phyloP scores from a whole-genome alignment of 2,329 filamentous ascomycete species.

The Epichloe aotearoae region DNA sequence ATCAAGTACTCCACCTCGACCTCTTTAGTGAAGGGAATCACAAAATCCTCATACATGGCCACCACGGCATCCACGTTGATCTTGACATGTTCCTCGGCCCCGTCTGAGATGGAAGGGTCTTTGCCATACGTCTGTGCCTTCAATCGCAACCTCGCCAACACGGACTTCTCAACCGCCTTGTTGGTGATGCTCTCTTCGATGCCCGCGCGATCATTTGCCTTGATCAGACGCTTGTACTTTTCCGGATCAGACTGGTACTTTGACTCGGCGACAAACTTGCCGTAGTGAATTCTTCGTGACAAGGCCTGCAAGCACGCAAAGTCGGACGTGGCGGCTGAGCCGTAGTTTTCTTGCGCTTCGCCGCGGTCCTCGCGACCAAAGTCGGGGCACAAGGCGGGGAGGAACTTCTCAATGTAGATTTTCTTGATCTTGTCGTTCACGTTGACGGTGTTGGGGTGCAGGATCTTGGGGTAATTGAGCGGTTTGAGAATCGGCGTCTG shows the following conservation, averaged over 20 bases:
- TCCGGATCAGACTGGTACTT: slow-evolving; percentile 82
- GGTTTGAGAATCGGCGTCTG: slow-evolving; percentile 74
- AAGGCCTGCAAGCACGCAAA: slow-evolving; percentile 82
- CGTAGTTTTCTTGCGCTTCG: slow-evolving; percentile 88
- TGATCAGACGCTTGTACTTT: slow-evolving; percentile 70
- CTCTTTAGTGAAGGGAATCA: slow-evolving; percentile 95
- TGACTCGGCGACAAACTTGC: slow-evolving; percentile 93
- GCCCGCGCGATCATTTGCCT: slow-evolving; percentile 61
- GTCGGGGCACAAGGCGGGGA: slow-evolving; percentile 71
- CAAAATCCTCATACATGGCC: slow-evolving; percentile 78
- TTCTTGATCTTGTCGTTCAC: slow-evolving; percentile 78
- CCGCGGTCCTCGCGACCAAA: slow-evolving; percentile 68
- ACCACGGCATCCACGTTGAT: slow-evolving; percentile 89
- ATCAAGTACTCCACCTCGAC: slow-evolving; percentile 98
- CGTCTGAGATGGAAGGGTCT: slow-evolving; percentile 56
- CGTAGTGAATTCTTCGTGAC: slow-evolving; percentile 86
- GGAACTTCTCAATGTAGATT: slow-evolving; percentile 70
- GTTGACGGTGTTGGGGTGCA: slow-evolving; percentile 81
- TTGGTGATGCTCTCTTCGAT: slow-evolving; percentile 90
- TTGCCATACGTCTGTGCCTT: slow-evolving; percentile 92
- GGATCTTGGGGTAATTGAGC: slow-evolving; percentile 74
- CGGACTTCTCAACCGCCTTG: slow-evolving; percentile 75
- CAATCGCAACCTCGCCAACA: slow-evolving; percentile 70
- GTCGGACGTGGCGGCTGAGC: slow-evolving; percentile 80
- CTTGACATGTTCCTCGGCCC: slow-evolving; percentile 50